Conservation (phyloP, 106 monocot genomes). For the Dioscorea alata region DNA sequence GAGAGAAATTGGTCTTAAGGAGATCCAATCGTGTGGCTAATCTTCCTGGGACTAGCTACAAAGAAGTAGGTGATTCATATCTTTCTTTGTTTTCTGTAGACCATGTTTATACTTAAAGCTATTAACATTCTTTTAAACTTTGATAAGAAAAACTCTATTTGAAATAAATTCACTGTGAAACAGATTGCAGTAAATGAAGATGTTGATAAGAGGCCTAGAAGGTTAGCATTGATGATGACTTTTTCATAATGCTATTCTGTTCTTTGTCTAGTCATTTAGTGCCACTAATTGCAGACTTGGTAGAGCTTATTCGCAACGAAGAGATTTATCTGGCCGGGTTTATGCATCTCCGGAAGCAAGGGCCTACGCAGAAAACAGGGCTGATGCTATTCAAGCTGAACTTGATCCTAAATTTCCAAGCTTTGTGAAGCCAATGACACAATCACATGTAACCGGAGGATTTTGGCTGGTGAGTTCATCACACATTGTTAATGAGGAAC, state of each 20-base stretch:
- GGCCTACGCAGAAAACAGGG: constrained; percentile 44
- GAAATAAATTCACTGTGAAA: neutral
- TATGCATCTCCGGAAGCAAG: constrained; percentile 77
- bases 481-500: no score
- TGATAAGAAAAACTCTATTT: neutral
- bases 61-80: constrained; percentile 28
- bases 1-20: constrained; percentile 11
- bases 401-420: constrained; percentile 35
- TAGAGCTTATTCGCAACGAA: constrained; percentile 11
- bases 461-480: constrained; percentile 69
- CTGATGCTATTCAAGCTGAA: constrained; percentile 34
- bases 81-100: neutral
- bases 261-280: neutral
- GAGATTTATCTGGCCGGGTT: constrained; percentile 35
- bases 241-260: neutral
- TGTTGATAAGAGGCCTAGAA: constrained; percentile 21
- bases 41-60: constrained; percentile 31
- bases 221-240: constrained; percentile 16
- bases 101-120: no score
- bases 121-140: neutral
- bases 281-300: no score
- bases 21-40: constrained; percentile 57
- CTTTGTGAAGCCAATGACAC: constrained; percentile 81
- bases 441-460: constrained; percentile 86
- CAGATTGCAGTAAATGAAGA: constrained; percentile 10